Evolutionary conservation across 225 moss, liverwort and hornwort genomes (phyloP).

Genomic region (Climacium dendroides): DNA sequence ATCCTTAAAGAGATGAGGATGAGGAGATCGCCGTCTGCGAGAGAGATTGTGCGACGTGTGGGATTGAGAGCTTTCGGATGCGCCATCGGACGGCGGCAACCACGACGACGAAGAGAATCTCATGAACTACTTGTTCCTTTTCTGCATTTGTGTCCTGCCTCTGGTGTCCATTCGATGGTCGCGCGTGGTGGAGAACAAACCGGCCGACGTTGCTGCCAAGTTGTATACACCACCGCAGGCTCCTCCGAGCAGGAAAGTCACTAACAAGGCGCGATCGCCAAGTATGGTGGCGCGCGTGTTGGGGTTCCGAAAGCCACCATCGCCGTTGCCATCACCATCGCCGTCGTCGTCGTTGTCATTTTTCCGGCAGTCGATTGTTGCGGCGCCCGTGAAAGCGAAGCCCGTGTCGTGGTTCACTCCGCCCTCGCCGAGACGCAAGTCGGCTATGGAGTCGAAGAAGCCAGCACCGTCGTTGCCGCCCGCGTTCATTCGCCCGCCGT

Average conservation of each 20-base stretch:
- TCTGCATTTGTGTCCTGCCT: conserved; percentile 30
- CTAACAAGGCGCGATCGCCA: conserved; percentile 7
- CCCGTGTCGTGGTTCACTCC: conserved; percentile 16
- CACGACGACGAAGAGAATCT: background rate
- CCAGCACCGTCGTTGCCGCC: conserved; percentile 5
- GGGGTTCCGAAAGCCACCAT: conserved; percentile 3
- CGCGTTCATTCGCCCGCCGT: background rate
- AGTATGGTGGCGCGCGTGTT: conserved; percentile 38
- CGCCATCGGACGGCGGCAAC: conserved; percentile 36
- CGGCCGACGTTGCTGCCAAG: background rate
- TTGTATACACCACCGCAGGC: background rate
- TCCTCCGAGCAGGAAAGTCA: background rate
- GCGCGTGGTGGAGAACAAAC: conserved; percentile 5
- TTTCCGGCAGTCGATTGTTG: background rate
- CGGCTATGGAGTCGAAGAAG: conserved; percentile 17
- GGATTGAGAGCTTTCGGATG: conserved; percentile 6
- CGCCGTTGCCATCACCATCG: background rate
- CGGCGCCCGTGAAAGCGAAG: background rate
- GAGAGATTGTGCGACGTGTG: conserved; percentile 13
- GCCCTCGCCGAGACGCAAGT: conserved; percentile 1
- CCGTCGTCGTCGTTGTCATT: background rate
- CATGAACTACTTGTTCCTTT: conserved; percentile 46
- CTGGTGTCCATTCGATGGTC: conserved; percentile 46
- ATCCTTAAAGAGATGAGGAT: conserved; percentile 13
- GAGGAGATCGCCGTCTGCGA: conserved; percentile 3